Evolutionary conservation across 2,329 filamentous ascomycete species (phyloP), one percentile per base, ranked within the genome.

Genomic region (Trichoderma endophyticum): DNA sequence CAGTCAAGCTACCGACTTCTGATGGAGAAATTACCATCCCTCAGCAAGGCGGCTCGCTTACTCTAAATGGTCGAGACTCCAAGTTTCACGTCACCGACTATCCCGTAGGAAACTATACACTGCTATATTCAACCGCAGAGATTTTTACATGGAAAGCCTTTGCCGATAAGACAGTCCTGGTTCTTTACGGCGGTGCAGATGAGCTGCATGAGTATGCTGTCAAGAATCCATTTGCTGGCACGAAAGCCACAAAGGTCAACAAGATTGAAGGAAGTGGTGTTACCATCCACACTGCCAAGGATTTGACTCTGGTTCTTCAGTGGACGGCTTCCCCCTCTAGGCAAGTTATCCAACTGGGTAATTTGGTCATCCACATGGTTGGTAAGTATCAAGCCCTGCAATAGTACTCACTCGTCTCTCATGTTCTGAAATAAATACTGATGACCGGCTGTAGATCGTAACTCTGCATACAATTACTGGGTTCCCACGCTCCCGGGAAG

Each of bases 141-240:
- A 87, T 93, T 28, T 89, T 90, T 73, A 92, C 90, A 0, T 92
- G 90, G 88, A 91, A 93, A 78, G 85, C 87, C 66, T 89, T 91
- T 72, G 84, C 83, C 0, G 81, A 86, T 51, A 87, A 86, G 78
- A 90, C 88, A 15, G 86, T 90, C 1, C 79, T 92, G 2, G 80
- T 93, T 2, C 80, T 93, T 3, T 93, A 93, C 74, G 89, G 89
- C 3, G 90, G 88, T 0, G 82, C 86, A 0, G 84, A 84, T 15
- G 91, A 93, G 75, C 81, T 83, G 1, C 90, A 93, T 73, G 91
- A 93, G 75, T 81, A 92, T 34, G 87, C 87, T 0, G 77, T 91
- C 12, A 62, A 60, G 51, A 71, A 71, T 30, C 67, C 59, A 15
- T 36, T 56, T 5, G 62, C 26, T 21, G 51, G 24, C 21, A 79